These are phyloP conservation scores for Colletotrichum ledebouriae DNA, from an alignment of 2,329 filamentous ascomycete genomes.

Conservation along the genomic window DNA sequence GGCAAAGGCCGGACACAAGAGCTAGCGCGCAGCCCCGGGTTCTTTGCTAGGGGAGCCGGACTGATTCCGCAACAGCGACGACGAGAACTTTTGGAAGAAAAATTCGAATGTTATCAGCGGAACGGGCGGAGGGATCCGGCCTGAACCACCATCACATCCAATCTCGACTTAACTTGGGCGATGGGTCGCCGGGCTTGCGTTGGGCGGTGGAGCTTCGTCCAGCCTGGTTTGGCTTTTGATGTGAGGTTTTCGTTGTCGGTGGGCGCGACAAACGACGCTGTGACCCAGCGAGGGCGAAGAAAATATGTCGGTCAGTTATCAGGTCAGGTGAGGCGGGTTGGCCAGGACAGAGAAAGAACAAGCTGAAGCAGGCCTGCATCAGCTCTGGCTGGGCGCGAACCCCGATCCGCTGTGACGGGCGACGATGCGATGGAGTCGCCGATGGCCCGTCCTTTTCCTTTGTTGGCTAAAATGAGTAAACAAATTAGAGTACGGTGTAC, in stretches of 20 bases:
- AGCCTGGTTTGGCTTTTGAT: neutral
- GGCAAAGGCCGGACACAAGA: constrained; percentile 15
- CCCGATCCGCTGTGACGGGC: constrained; percentile 25
- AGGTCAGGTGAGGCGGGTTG: constrained; percentile 9
- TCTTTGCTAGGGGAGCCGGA: neutral
- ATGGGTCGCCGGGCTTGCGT: constrained; percentile 13
- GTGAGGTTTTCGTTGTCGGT: constrained; percentile 28
- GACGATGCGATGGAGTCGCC: constrained; percentile 7
- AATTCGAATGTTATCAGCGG: constrained; percentile 9
- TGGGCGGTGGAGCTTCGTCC: neutral
- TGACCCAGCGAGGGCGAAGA: constrained; percentile 23
- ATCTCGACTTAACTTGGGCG: neutral
- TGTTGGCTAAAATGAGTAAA: too few species aligned
- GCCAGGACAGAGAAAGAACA: neutral
- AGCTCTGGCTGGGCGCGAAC: constrained; percentile 30
- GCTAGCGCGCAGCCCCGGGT: constrained; percentile 6
- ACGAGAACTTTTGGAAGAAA: neutral
- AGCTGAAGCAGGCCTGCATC: constrained; percentile 1
- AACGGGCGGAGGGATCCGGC: constrained; percentile 31
- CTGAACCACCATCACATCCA: neutral
- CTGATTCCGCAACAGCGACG: constrained; percentile 2
- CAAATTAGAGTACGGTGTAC: neutral
- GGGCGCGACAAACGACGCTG: constrained; percentile 9
- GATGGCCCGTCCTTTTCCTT: neutral
- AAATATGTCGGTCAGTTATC: constrained; percentile 18